Evolutionary conservation across 108 stramenopile genomes (phyloP).

Genomic region (Poteriospumella lacustris): DNA sequence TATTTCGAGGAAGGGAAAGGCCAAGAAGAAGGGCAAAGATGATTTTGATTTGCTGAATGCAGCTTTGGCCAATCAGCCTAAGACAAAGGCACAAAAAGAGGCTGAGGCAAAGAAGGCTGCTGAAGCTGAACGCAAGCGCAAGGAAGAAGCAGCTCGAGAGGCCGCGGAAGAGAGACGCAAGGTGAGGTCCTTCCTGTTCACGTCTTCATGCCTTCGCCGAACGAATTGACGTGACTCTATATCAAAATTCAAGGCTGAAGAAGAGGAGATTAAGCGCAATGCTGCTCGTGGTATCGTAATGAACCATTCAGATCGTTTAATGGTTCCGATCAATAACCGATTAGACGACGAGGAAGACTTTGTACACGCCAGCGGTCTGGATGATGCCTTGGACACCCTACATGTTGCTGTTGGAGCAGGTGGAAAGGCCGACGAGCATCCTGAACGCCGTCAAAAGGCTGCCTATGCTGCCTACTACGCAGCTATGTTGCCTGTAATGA

Average conservation of each 20-base stretch:
- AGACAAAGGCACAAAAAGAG: constrained; percentile 29
- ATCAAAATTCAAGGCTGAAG: not conserved
- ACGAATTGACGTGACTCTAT: not conserved
- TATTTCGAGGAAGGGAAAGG: constrained; percentile 2
- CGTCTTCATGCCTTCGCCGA: not conserved
- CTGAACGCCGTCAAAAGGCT: constrained; percentile 68
- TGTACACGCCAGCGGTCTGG: constrained; percentile 5
- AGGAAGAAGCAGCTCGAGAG: constrained; percentile 33
- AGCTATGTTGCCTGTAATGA: constrained; percentile 68
- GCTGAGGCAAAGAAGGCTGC: constrained; percentile 3
- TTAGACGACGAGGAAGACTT: constrained; percentile 12
- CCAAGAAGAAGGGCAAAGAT: constrained; percentile 23
- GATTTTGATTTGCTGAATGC: constrained; percentile 24
- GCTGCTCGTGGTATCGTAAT: constrained; percentile 24
- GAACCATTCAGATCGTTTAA: constrained; percentile 19
- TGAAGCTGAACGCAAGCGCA: constrained; percentile 20
- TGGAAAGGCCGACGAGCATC: constrained; percentile 47
- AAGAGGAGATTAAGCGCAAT: not conserved
- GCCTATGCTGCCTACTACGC: constrained; percentile 78
- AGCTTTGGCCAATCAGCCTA: constrained; percentile 22
- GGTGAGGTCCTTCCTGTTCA: not conserved
- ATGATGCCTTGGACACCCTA: constrained; percentile 28
- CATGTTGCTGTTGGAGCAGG: constrained; percentile 22
- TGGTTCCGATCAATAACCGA: constrained; percentile 1
- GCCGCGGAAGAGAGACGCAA: constrained; percentile 15